phyloP scores from a whole-genome alignment of 2,329 filamentous ascomycete species.

The Colletotrichum ledebouriae region DNA sequence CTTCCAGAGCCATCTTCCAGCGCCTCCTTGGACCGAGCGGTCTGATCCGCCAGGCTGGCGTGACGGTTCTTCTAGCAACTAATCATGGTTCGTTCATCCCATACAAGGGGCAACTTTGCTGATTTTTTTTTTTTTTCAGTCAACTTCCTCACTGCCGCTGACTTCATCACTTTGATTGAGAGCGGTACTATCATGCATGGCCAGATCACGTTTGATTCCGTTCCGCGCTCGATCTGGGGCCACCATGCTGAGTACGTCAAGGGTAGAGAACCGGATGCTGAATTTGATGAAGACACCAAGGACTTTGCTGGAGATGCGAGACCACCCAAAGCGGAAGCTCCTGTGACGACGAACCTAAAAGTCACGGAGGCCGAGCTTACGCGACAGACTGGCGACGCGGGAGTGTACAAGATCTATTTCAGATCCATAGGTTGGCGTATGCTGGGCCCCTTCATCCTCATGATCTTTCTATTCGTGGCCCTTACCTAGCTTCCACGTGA shows the following conservation, averaged over 20 bases:
- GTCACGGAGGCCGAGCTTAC: conserved; percentile 45
- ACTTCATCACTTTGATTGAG: conserved; percentile 47
- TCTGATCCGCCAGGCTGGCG: conserved; percentile 53
- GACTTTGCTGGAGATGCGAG: neutral
- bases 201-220: conserved; percentile 44
- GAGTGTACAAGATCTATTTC: conserved; percentile 49
- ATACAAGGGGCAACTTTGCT: neutral
- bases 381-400: conserved; percentile 48
- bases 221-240: conserved; percentile 43
- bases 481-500: conserved; percentile 47
- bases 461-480: conserved; percentile 44
- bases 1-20: conserved; percentile 57
- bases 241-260: conserved; percentile 34
- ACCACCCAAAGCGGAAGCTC: neutral
- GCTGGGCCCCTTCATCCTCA: conserved; percentile 42
- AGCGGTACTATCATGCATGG: conserved; percentile 44
- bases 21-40: conserved; percentile 57
- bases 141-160: conserved; percentile 46
- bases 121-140: conserved; percentile 35
- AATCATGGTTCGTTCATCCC: conserved; percentile 50
- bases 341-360: neutral
- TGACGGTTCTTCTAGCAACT: conserved; percentile 59
- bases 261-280: conserved; percentile 4
- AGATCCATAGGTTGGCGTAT: conserved; percentile 46
- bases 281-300: neutral